Conservation (phyloP, 2,329 filamentous ascomycete genomes). For the Colletotrichum liaoningense region DNA sequence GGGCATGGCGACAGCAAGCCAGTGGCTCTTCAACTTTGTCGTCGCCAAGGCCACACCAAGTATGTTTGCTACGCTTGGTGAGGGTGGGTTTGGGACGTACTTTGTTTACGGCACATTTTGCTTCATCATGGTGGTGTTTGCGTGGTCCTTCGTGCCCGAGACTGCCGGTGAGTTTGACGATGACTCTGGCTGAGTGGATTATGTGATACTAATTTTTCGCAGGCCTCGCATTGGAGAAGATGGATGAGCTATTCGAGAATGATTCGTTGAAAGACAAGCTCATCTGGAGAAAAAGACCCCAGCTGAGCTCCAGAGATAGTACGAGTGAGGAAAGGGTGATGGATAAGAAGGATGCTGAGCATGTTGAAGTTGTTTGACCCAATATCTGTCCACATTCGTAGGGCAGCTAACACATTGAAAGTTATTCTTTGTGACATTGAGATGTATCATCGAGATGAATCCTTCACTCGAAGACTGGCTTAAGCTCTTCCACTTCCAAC, state of each 20-base stretch:
- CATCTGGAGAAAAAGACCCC: background rate
- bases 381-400: background rate
- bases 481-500: background rate
- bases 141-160: constrained; percentile 57
- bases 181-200: background rate
- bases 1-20: constrained; percentile 69
- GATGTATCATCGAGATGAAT: background rate
- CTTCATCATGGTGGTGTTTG: constrained; percentile 65
- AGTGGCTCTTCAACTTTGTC: constrained; percentile 75
- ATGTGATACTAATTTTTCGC: background rate
- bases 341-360: constrained; percentile 19
- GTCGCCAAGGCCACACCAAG: constrained; percentile 47
- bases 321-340: background rate
- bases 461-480: background rate
- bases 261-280: constrained; percentile 14
- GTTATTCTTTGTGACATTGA: background rate
- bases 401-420: too few species aligned
- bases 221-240: constrained; percentile 40
- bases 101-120: constrained; percentile 70
- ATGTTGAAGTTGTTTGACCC: background rate
- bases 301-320: background rate
- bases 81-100: constrained; percentile 57
- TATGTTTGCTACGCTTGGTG: constrained; percentile 61
- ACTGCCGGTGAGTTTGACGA: constrained; percentile 61
- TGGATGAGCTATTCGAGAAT: constrained; percentile 44